phyloP scores from a whole-genome alignment of 805 yeast species.

The Candida anglica region DNA sequence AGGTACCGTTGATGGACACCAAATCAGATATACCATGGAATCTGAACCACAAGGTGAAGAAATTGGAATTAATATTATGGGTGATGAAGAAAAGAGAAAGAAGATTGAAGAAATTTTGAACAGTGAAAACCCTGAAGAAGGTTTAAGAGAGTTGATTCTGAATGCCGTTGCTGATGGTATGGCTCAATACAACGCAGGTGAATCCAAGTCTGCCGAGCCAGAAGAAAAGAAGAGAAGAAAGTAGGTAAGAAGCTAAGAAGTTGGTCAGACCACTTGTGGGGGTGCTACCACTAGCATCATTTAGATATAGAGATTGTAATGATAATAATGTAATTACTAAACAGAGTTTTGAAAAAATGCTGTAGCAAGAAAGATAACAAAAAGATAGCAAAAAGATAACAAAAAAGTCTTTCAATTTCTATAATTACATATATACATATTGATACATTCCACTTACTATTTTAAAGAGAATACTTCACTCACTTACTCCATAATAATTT shows the following conservation, averaged over 20 bases:
- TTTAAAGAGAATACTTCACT: no score
- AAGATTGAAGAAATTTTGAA: conserved; percentile 67
- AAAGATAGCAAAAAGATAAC: no score
- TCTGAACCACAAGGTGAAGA: conserved; percentile 39
- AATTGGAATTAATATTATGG: conserved; percentile 16
- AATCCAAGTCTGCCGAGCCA: conserved; percentile 7
- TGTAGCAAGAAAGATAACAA: no score
- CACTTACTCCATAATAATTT: no score
- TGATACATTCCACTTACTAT: no score
- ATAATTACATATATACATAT: no score
- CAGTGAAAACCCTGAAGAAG: conserved; percentile 80
- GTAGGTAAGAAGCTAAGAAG: neutral
- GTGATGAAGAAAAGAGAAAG: conserved; percentile 52
- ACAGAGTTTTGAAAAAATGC: no score
- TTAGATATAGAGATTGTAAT: neutral
- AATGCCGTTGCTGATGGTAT: conserved; percentile 62
- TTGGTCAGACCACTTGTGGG: neutral
- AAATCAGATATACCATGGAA: conserved; percentile 56
- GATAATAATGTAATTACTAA: neutral
- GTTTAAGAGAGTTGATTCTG: conserved; percentile 62
- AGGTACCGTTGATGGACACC: conserved; percentile 41
- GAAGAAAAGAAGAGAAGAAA: conserved; percentile 34
- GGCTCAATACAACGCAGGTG: conserved; percentile 20
- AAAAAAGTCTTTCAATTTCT: no score
- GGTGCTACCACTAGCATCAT: neutral